phyloP scores from a whole-genome alignment of 2,329 filamentous ascomycete genomes.

The Ceratocystis eucalypticola region DNA sequence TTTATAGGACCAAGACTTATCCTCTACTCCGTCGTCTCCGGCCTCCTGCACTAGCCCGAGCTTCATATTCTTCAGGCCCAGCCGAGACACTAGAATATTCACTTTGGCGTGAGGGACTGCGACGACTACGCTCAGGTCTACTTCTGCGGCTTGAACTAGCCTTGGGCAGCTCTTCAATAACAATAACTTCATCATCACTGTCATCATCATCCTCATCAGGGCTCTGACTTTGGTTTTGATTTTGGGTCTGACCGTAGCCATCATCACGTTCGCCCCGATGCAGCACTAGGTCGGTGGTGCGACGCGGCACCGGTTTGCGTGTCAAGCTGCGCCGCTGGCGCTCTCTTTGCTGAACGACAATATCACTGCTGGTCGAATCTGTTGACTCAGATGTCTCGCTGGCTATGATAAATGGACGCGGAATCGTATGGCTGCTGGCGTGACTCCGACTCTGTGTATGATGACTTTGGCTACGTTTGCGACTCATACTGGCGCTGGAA shows the following conservation, averaged over 20 bases:
- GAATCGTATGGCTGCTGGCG: neutral
- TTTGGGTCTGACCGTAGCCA: neutral
- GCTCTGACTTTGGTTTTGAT: neutral
- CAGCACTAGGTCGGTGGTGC: neutral
- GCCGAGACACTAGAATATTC: conserved; percentile 13
- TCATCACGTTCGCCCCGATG: neutral
- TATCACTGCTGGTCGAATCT: neutral
- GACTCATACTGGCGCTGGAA: neutral
- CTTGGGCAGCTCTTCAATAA: conserved; percentile 5
- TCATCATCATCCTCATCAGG: neutral
- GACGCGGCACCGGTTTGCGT: conserved; percentile 12
- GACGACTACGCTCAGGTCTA: neutral
- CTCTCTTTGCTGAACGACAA: conserved; percentile 14
- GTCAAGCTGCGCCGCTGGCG: neutral
- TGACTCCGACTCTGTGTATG: neutral
- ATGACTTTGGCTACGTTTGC: neutral
- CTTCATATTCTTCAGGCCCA: conserved; percentile 5
- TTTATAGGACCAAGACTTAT: neutral
- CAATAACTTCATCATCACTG: conserved; percentile 8
- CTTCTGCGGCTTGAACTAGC: neutral
- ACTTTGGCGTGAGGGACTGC: conserved; percentile 11
- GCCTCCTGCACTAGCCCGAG: neutral
- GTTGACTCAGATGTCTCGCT: neutral
- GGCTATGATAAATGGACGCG: neutral
- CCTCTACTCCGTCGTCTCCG: conserved; percentile 7